These are phyloP conservation scores for Ophiostoma ulmi DNA, from an alignment of 2,329 filamentous ascomycete species.

Conservation along the genomic window DNA sequence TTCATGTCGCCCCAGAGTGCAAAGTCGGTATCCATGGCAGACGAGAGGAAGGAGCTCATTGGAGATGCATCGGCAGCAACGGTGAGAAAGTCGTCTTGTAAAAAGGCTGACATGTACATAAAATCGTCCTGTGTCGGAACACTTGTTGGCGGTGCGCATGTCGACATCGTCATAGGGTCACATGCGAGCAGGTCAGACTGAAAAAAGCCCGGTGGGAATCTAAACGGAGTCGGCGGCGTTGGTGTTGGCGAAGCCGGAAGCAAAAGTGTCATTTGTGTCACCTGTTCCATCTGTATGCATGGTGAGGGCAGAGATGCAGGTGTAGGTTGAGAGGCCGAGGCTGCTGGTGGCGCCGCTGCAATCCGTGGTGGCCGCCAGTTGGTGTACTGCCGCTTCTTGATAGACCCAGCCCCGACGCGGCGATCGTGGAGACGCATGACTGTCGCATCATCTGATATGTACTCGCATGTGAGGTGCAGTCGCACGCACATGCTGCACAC, in stretches of 20 bases:
- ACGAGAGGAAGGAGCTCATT: not conserved
- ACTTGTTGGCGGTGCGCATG: not conserved
- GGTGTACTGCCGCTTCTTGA: conserved; percentile 20
- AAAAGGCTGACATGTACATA: not conserved
- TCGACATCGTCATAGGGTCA: not conserved
- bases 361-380: conserved; percentile 18
- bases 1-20: not conserved
- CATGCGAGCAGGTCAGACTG: not conserved
- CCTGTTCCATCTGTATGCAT: not conserved
- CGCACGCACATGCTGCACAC: conserved; percentile 11
- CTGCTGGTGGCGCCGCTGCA: not conserved
- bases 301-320: not conserved
- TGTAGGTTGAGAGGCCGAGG: not conserved
- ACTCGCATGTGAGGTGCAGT: conserved; percentile 8
- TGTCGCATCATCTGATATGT: not conserved
- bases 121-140: not conserved
- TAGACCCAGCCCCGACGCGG: conserved; percentile 15
- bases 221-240: not conserved
- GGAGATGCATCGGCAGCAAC: not conserved
- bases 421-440: not conserved
- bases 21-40: not conserved
- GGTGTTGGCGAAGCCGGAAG: too few species aligned
- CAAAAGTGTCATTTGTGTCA: not conserved
- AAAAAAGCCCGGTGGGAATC: not conserved
- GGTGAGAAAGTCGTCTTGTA: not conserved